Evolutionary conservation across 306 rosid species (phyloP).

Genomic region (Rosa lucieae): DNA sequence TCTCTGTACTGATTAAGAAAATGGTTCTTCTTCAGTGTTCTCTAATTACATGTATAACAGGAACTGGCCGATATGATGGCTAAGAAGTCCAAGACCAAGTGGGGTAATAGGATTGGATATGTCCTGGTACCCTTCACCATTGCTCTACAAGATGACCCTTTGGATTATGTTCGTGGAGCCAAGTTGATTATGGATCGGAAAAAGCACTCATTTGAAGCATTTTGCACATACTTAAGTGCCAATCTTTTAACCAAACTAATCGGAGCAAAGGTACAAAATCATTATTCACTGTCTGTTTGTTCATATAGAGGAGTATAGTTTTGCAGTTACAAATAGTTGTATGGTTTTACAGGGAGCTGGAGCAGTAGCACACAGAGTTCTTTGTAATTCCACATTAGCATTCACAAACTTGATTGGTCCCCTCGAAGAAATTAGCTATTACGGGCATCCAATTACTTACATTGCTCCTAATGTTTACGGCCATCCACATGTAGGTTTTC

Average conservation of each 20-base stretch:
- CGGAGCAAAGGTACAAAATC: constrained; percentile 49
- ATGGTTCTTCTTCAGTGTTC: not conserved
- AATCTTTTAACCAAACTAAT: constrained; percentile 28
- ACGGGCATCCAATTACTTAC: constrained; percentile 54
- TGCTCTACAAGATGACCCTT: constrained; percentile 45
- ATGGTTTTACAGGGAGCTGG: constrained; percentile 36
- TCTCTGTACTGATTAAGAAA: not conserved
- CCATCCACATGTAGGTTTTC: constrained; percentile 57
- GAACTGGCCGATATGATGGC: constrained; percentile 65
- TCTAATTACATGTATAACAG: constrained; percentile 26
- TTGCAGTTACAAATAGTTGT: not conserved
- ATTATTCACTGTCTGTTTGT: not conserved
- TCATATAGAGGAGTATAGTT: not conserved
- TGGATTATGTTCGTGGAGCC: constrained; percentile 53
- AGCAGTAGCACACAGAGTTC: constrained; percentile 37
- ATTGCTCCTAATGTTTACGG: constrained; percentile 65
- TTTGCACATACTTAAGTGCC: constrained; percentile 27
- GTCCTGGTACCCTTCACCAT: constrained; percentile 43
- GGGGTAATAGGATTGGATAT: constrained; percentile 65
- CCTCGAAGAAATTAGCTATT: constrained; percentile 57
- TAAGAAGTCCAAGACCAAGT: constrained; percentile 50
- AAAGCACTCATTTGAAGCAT: constrained; percentile 58
- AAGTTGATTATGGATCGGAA: constrained; percentile 55
- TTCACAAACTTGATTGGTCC: constrained; percentile 67
- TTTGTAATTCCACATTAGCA: constrained; percentile 46